Evolutionary conservation across 306 rosid species (phyloP).

Genomic region (Macrotyloma uniflorum): DNA sequence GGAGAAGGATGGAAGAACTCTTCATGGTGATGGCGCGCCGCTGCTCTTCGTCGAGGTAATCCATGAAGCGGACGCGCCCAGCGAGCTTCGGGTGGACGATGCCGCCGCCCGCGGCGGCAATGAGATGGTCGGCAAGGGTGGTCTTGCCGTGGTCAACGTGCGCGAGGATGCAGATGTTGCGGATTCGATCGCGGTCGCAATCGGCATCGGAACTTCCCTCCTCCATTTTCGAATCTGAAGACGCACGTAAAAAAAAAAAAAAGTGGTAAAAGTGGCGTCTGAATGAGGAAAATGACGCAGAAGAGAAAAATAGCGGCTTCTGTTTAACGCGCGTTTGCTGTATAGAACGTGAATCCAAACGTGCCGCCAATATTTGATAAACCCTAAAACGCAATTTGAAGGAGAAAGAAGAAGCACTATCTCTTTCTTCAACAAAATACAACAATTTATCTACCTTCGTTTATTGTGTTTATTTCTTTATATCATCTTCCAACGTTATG

Average conservation of each 20-base stretch:
- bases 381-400: background rate
- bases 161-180: conserved; percentile 85
- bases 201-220: conserved; percentile 40
- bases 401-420: background rate
- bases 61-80: conserved; percentile 87
- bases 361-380: background rate
- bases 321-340: background rate
- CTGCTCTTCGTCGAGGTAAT: conserved; percentile 84
- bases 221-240: conserved; percentile 37
- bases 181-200: conserved; percentile 46
- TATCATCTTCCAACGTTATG: too few species aligned
- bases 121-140: conserved; percentile 87
- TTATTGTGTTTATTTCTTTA: too few species aligned
- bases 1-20: conserved; percentile 76
- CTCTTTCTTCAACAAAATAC: too few species aligned
- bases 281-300: background rate
- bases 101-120: conserved; percentile 68
- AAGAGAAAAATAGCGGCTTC: background rate
- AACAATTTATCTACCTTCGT: too few species aligned
- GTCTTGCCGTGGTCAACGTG: conserved; percentile 98
- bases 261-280: background rate
- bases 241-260: background rate
- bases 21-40: conserved; percentile 94
- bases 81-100: conserved; percentile 81
- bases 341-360: background rate